A percentile compares a stretch with the other conserved stretches of the same genome.
Conservation (phyloP, 257 asterid species). For the Ballota nigra region DNA sequence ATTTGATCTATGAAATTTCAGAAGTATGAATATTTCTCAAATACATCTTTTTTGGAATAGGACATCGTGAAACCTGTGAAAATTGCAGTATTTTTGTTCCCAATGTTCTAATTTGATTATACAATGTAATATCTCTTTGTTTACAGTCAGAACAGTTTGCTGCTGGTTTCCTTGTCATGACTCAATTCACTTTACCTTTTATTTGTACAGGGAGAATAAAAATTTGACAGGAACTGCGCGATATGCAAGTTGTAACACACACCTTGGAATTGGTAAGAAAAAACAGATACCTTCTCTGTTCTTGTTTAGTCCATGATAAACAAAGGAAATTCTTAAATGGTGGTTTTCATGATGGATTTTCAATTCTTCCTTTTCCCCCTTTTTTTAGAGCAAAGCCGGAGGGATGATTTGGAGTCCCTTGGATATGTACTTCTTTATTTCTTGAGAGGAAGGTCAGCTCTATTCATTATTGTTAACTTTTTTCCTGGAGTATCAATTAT, state of each 20-base stretch:
- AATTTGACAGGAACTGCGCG: conserved; percentile 97
- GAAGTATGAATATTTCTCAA: background rate
- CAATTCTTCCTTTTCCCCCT: background rate
- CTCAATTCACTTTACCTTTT: conserved; percentile 18
- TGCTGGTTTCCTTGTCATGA: conserved; percentile 14
- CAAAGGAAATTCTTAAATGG: background rate
- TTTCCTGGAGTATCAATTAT: background rate
- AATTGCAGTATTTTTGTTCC: background rate
- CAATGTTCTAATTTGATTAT: background rate
- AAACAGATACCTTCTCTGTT: conserved; percentile 9
- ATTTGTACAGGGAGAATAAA: conserved; percentile 74
- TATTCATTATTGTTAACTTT: background rate
- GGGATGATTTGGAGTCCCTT: conserved; percentile 95
- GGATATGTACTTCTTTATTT: conserved; percentile 94
- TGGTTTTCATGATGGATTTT: conserved; percentile 17
- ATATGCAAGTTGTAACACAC: conserved; percentile 97
- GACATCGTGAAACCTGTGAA: background rate
- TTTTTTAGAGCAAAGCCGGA: conserved; percentile 83
- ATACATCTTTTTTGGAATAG: conserved; percentile 9
- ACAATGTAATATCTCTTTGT: background rate
- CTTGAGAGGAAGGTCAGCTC: conserved; percentile 85
- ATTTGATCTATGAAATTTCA: background rate
- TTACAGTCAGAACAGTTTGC: background rate
- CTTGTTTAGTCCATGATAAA: background rate
- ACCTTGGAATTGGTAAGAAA: conserved; percentile 86